Percentiles rank a stretch among this genome's conserved stretches.
These are phyloP conservation scores for Neonothopanus nambi DNA, from an alignment of 1,284 basidiomycete genomes.

Conservation along the genomic window DNA sequence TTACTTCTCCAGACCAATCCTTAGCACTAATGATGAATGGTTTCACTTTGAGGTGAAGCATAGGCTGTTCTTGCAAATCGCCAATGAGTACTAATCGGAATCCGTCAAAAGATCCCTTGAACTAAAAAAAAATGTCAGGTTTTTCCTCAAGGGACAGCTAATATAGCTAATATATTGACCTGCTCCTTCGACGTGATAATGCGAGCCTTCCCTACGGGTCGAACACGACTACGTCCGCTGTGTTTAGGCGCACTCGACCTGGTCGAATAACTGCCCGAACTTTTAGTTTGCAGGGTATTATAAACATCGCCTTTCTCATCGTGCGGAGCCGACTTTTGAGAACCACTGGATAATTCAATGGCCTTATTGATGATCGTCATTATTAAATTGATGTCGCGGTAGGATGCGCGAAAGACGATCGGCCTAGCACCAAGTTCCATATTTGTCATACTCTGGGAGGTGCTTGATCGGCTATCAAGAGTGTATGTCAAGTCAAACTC, in stretches of 20 bases:
- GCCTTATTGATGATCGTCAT: slow-evolving; percentile 89
- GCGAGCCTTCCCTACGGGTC: slow-evolving; percentile 51
- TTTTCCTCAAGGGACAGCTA: neutral
- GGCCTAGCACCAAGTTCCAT: slow-evolving; percentile 86
- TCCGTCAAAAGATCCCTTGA: slow-evolving; percentile 85
- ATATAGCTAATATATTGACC: slow-evolving; percentile 37
- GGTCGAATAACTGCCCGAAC: neutral
- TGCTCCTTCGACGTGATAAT: slow-evolving; percentile 82
- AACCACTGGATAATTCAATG: slow-evolving; percentile 59
- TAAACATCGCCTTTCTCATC: neutral
- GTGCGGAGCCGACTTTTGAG: slow-evolving; percentile 29
- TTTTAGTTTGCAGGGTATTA: neutral
- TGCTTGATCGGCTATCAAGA: slow-evolving; percentile 79
- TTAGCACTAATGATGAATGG: slow-evolving; percentile 83
- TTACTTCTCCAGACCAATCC: slow-evolving; percentile 94
- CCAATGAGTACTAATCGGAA: slow-evolving; percentile 94
- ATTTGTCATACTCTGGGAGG: slow-evolving; percentile 76
- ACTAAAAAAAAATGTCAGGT: slow-evolving; percentile 39
- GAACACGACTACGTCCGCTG: slow-evolving; percentile 23
- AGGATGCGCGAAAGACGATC: slow-evolving; percentile 90
- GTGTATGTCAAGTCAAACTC: slow-evolving; percentile 90
- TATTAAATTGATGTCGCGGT: slow-evolving; percentile 91
- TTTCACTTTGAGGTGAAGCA: slow-evolving; percentile 87
- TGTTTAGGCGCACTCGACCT: slow-evolving; percentile 2
- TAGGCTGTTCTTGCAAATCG: slow-evolving; percentile 92